Conservation (phyloP, 805 yeast species). For the Cyberlindnera meyerae region DNA sequence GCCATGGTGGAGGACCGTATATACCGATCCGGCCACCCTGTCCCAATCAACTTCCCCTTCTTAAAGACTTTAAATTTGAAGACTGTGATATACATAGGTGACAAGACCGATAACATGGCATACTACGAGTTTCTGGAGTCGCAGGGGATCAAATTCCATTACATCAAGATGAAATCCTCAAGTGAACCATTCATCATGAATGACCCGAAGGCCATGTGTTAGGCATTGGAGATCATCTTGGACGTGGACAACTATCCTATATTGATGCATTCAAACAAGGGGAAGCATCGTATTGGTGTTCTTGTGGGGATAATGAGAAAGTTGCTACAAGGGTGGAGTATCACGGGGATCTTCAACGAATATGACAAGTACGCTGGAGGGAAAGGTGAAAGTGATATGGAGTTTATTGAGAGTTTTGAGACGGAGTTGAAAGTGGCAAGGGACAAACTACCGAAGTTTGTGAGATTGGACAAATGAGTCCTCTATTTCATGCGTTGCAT, state of each 20-base stretch:
- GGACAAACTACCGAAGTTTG: slow-evolving; percentile 58
- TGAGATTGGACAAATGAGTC: slow-evolving; percentile 26
- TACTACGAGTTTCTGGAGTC: slow-evolving; percentile 65
- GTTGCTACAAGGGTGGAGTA: slow-evolving; percentile 85
- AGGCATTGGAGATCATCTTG: slow-evolving; percentile 51
- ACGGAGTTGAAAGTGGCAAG: slow-evolving; percentile 49
- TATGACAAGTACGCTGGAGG: slow-evolving; percentile 91
- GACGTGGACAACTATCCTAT: slow-evolving; percentile 78
- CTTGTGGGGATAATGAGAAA: slow-evolving; percentile 88
- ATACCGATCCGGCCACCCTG: slow-evolving; percentile 92
- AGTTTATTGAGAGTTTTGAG: slow-evolving; percentile 80
- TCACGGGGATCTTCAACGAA: slow-evolving; percentile 90
- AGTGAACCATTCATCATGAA: slow-evolving; percentile 66
- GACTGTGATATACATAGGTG: slow-evolving; percentile 82
- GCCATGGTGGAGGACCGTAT: slow-evolving; percentile 87
- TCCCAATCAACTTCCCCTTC: slow-evolving; percentile 79
- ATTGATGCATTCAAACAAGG: slow-evolving; percentile 88
- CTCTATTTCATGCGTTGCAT: background rate
- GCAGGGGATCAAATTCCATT: slow-evolving; percentile 49
- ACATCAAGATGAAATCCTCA: slow-evolving; percentile 64
- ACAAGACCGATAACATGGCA: slow-evolving; percentile 59
- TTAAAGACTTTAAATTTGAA: slow-evolving; percentile 61
- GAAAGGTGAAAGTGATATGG: slow-evolving; percentile 87
- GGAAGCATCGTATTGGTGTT: slow-evolving; percentile 93
- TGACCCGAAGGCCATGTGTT: slow-evolving; percentile 52